Conservation (phyloP, 192 early-diverging fungal species). For the Coemansia sp. region DNA sequence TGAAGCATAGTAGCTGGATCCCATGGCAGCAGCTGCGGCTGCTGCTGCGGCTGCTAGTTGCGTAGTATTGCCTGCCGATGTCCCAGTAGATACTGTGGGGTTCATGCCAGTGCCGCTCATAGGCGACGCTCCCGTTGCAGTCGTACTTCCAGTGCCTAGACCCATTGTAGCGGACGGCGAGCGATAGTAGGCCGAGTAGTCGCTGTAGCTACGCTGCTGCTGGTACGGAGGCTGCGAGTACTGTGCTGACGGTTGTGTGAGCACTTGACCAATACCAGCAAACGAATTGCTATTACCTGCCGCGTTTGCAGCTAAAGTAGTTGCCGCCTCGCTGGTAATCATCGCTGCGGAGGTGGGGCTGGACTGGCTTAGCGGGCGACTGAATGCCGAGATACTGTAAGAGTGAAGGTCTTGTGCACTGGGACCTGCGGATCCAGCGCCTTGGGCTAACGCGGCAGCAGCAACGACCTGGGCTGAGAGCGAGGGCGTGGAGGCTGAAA, state of each 20-base stretch:
- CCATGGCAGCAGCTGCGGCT: constrained; percentile 39
- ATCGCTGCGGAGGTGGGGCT: constrained; percentile 36
- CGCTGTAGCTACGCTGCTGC: constrained; percentile 42
- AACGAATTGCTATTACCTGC: constrained; percentile 14
- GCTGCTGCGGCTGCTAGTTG: constrained; percentile 40
- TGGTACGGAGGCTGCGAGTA: constrained; percentile 23
- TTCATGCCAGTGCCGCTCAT: constrained; percentile 29
- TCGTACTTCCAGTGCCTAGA: constrained; percentile 20
- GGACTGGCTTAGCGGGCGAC: constrained; percentile 39
- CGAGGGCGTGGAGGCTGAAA: background rate
- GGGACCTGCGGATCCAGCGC: background rate
- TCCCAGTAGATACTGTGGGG: background rate
- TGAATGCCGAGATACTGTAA: constrained; percentile 55
- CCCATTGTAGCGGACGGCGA: constrained; percentile 44
- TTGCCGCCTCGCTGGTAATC: constrained; percentile 14
- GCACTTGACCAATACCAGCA: constrained; percentile 11
- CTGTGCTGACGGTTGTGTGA: constrained; percentile 26
- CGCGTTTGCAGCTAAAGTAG: background rate
- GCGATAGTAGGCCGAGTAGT: constrained; percentile 52
- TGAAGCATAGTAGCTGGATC: constrained; percentile 38
- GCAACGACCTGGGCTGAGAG: constrained; percentile 11
- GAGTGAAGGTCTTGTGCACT: constrained; percentile 39
- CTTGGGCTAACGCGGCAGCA: constrained; percentile 13
- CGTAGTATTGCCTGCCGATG: constrained; percentile 2
- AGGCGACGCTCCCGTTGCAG: constrained; percentile 23